Percentiles rank a stretch among this genome's conserved stretches.
These are phyloP conservation scores for Phytophthora constricta DNA, from an alignment of 352 stramenopile species.

Conservation along the genomic window DNA sequence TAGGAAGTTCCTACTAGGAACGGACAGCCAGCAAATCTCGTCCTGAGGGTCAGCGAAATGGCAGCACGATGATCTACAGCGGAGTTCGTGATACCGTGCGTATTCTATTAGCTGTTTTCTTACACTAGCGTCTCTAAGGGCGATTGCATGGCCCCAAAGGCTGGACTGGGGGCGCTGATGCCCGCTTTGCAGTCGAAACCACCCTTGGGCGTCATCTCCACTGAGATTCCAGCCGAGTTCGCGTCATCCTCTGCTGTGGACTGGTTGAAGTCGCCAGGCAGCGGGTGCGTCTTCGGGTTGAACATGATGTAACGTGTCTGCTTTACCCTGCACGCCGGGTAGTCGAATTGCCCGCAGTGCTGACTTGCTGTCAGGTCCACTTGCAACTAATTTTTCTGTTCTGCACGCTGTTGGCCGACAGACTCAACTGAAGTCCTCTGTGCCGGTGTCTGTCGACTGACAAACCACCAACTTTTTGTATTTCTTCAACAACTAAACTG, in stretches of 20 bases:
- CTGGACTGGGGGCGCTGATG: background rate
- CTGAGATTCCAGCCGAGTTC: background rate
- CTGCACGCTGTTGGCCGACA: too few species aligned
- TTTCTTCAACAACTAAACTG: too few species aligned
- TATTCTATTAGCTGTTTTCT: background rate
- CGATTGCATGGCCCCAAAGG: background rate
- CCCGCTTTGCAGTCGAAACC: background rate
- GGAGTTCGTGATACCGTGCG: background rate
- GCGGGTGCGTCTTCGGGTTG: conserved; percentile 25
- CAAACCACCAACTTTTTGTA: too few species aligned
- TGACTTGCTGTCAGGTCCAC: too few species aligned
- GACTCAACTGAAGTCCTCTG: too few species aligned
- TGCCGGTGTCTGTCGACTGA: too few species aligned
- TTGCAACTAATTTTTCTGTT: too few species aligned
- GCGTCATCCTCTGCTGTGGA: background rate
- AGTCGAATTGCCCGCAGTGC: too few species aligned
- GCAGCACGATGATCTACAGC: background rate
- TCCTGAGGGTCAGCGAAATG: too few species aligned
- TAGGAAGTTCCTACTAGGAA: too few species aligned
- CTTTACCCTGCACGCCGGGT: too few species aligned
- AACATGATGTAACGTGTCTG: conserved; percentile 21
- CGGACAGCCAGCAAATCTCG: too few species aligned
- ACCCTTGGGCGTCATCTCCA: background rate
- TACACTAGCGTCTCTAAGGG: background rate
- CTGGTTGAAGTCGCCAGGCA: conserved; percentile 9